phyloP scores from a whole-genome alignment of 108 stramenopile genomes.

The Pseudonitzschia delicatissima region DNA sequence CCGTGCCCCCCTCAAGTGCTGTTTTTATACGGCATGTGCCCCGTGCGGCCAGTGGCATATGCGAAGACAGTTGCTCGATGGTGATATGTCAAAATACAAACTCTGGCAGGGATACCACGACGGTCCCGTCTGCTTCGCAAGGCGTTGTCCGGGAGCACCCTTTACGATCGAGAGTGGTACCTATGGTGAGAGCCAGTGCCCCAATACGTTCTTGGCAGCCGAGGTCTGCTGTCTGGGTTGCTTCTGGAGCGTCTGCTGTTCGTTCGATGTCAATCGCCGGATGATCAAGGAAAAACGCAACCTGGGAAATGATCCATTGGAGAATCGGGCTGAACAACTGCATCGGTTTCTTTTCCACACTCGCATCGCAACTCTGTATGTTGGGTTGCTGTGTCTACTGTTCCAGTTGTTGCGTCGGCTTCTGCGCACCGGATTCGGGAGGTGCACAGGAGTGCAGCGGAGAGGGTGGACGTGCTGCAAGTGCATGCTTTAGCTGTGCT shows the following conservation, averaged over 20 bases:
- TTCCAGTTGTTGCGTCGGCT: slow-evolving; percentile 37
- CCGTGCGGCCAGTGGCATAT: slow-evolving; percentile 52
- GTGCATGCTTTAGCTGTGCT: slow-evolving; percentile 49
- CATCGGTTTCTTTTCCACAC: slow-evolving; percentile 34
- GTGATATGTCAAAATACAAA: slow-evolving; percentile 66
- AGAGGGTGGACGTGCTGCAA: slow-evolving; percentile 45
- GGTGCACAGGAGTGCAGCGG: slow-evolving; percentile 61
- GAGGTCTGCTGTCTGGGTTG: slow-evolving; percentile 51
- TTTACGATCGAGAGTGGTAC: slow-evolving; percentile 58
- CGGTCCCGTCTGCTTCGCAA: slow-evolving; percentile 57
- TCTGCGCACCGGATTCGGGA: slow-evolving; percentile 44
- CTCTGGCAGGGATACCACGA: slow-evolving; percentile 67
- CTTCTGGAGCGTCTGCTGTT: slow-evolving; percentile 54
- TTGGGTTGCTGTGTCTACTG: slow-evolving; percentile 32
- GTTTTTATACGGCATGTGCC: slow-evolving; percentile 34
- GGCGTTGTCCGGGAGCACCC: slow-evolving; percentile 46
- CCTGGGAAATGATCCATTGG: slow-evolving; percentile 51
- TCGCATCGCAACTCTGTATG: slow-evolving; percentile 29
- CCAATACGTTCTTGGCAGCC: slow-evolving; percentile 46
- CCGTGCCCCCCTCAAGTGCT: slow-evolving; percentile 36
- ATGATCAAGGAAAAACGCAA: slow-evolving; percentile 47
- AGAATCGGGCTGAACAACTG: slow-evolving; percentile 52
- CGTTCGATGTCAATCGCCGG: slow-evolving; percentile 58
- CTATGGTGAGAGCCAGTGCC: slow-evolving; percentile 56
- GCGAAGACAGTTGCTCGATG: slow-evolving; percentile 39